These are phyloP conservation scores for Rhodotorula graminis DNA, from an alignment of 768 basidiomycete species.

Conservation along the genomic window DNA sequence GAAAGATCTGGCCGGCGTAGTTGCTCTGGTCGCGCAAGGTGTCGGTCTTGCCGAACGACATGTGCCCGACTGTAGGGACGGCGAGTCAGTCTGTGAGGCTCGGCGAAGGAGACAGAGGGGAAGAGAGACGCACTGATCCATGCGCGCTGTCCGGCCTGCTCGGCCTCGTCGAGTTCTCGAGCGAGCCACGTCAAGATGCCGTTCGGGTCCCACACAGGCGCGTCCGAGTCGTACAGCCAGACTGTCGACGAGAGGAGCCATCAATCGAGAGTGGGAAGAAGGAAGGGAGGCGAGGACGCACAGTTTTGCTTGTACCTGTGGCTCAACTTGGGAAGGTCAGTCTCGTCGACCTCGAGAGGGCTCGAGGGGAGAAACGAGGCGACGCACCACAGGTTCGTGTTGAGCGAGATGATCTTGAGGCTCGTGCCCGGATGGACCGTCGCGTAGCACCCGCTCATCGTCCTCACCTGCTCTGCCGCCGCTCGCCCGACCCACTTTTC, in stretches of 20 bases:
- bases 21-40: constrained; percentile 52
- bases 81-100: neutral
- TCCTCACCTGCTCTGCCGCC: constrained; percentile 51
- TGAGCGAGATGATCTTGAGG: constrained; percentile 58
- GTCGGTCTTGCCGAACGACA: constrained; percentile 37
- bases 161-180: constrained; percentile 57
- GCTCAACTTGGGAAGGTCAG: too few species aligned
- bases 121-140: constrained; percentile 52
- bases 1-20: constrained; percentile 61
- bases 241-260: constrained; percentile 48
- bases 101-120: too few species aligned
- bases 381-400: constrained; percentile 55
- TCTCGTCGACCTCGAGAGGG: too few species aligned
- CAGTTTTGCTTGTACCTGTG: constrained; percentile 27
- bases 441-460: constrained; percentile 59
- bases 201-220: constrained; percentile 56
- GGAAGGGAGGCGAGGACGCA: neutral
- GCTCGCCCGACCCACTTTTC: constrained; percentile 54
- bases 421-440: constrained; percentile 52
- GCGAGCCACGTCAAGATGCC: constrained; percentile 58
- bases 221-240: constrained; percentile 60
- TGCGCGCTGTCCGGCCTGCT: constrained; percentile 58
- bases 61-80: constrained; percentile 36
- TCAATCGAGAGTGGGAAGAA: too few species aligned
- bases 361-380: too few species aligned